Evolutionary conservation across 139 green algal species (phyloP).

Genomic region (Haematococcus lacustris): DNA sequence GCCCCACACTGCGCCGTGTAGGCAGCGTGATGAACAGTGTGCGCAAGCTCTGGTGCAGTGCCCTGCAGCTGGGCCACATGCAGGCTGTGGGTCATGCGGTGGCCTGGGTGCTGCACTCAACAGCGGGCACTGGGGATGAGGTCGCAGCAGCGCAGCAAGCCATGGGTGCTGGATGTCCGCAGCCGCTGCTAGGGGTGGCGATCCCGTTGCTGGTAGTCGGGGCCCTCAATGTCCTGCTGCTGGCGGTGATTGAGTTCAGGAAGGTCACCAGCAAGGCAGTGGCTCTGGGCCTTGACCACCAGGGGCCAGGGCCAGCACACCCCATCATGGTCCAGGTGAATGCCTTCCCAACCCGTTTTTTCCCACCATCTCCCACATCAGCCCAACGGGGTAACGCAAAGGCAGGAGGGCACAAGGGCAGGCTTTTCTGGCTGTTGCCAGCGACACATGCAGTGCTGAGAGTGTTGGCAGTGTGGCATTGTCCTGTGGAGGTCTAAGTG

Average conservation of each 20-base stretch:
- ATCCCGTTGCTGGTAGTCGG: not conserved
- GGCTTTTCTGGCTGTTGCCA: too few species aligned
- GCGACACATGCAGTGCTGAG: too few species aligned
- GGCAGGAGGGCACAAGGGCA: too few species aligned
- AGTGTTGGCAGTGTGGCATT: too few species aligned
- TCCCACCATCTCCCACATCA: too few species aligned
- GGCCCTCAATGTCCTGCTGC: not conserved
- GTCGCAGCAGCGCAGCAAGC: not conserved
- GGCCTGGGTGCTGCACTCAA: not conserved
- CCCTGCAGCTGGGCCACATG: not conserved
- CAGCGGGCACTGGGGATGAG: not conserved
- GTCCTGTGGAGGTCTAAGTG: too few species aligned
- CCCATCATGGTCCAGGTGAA: too few species aligned
- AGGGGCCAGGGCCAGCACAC: not conserved
- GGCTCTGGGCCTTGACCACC: not conserved
- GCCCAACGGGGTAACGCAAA: too few species aligned
- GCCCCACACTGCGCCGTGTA: not conserved
- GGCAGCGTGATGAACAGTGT: not conserved
- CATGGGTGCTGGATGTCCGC: not conserved
- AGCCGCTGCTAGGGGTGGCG: not conserved
- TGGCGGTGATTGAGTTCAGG: not conserved
- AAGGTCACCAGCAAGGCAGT: not conserved
- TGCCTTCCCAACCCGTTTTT: too few species aligned
- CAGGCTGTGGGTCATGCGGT: not conserved
- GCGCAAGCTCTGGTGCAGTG: not conserved